Evolutionary conservation across 257 asterid species (phyloP).

Genomic region (Echium plantagineum): DNA sequence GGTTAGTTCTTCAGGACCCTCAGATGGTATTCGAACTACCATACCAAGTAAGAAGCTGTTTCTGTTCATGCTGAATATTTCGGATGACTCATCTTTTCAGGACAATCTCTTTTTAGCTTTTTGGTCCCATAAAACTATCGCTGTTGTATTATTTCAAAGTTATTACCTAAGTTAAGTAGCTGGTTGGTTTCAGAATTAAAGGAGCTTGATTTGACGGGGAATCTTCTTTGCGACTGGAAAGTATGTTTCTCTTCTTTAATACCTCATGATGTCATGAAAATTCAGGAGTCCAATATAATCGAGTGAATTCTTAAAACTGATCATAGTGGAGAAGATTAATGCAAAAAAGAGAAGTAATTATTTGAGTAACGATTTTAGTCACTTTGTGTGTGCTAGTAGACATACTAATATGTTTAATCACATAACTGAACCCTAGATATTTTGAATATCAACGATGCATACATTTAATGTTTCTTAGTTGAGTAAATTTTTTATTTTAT

Average conservation of each 20-base stretch:
- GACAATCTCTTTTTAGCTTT: background rate
- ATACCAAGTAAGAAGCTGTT: conserved; percentile 55
- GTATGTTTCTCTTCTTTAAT: conserved; percentile 27
- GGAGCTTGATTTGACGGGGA: conserved; percentile 95
- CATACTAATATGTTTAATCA: background rate
- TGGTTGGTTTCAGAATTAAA: conserved; percentile 51
- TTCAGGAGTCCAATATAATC: conserved; percentile 5
- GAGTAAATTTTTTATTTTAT: background rate
- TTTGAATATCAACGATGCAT: background rate
- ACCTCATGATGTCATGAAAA: background rate
- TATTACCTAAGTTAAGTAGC: conserved; percentile 10
- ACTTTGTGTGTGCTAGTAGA: background rate
- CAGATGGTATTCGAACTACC: conserved; percentile 34
- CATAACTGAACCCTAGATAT: background rate
- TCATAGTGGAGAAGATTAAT: too few species aligned
- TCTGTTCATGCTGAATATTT: background rate
- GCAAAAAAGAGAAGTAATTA: too few species aligned
- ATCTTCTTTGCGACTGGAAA: conserved; percentile 65
- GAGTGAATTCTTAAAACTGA: background rate
- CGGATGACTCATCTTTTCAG: background rate
- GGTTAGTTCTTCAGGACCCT: conserved; percentile 55
- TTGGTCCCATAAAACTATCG: background rate
- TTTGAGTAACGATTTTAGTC: too few species aligned
- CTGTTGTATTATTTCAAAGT: background rate
- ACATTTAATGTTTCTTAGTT: background rate